Conservation (phyloP, 2,329 filamentous ascomycete species). For the Pseudogymnoascus sp. region DNA sequence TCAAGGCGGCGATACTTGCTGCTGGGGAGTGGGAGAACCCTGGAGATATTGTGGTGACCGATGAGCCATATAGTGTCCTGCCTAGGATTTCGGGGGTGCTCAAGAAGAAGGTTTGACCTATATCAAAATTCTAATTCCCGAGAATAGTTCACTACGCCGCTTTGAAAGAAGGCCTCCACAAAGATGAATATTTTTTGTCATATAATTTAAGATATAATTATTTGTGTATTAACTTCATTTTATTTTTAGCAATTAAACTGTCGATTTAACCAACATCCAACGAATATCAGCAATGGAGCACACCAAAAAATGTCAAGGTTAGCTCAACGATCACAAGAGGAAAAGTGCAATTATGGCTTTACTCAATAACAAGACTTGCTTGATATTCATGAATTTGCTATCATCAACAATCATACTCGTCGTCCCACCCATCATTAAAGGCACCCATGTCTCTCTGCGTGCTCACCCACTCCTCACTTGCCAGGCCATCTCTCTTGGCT, state of each 20-base stretch:
- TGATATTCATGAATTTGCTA: neutral
- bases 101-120: slow-evolving; percentile 24
- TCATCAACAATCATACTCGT: slow-evolving; percentile 34
- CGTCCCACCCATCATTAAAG: slow-evolving; percentile 46
- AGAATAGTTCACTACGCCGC: slow-evolving; percentile 20
- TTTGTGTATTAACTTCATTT: neutral
- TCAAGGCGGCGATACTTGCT: slow-evolving; percentile 24
- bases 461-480: slow-evolving; percentile 55
- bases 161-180: slow-evolving; percentile 18
- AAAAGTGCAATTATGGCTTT: neutral
- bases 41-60: slow-evolving; percentile 23
- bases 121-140: neutral
- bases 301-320: neutral
- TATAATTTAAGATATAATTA: neutral
- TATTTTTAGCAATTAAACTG: neutral
- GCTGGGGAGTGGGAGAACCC: slow-evolving; percentile 30
- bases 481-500: slow-evolving; percentile 49
- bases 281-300: neutral
- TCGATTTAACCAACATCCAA: neutral
- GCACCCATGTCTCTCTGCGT: slow-evolving; percentile 52
- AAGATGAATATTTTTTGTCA: neutral
- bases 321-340: neutral
- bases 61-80: slow-evolving; percentile 25
- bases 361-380: neutral
- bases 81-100: slow-evolving; percentile 30